A percentile compares a stretch with the other conserved stretches of the same genome.
Evolutionary conservation across 1,139 yeast genomes (phyloP).

Genomic region (Suhomyces bribrorum): DNA sequence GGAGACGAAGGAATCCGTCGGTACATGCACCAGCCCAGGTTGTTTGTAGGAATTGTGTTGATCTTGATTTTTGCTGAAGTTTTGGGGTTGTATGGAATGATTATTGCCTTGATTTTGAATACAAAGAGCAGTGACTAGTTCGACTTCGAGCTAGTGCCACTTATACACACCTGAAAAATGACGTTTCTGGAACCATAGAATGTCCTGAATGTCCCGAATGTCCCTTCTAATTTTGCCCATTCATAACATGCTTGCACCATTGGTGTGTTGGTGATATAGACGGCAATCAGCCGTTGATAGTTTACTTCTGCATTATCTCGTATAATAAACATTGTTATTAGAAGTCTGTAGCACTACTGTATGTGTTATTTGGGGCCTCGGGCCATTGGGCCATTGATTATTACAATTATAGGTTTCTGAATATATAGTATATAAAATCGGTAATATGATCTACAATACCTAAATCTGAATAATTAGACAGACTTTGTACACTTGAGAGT

Average conservation of each 20-base stretch:
- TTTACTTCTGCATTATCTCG: constrained; percentile 1
- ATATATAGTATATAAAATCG: no score
- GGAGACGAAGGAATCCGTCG: constrained; percentile 99
- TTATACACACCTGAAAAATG: no score
- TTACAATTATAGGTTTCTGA: no score
- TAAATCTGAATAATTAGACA: no score
- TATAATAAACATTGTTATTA: background rate
- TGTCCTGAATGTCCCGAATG: no score
- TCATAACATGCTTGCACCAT: no score
- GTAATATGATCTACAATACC: no score
- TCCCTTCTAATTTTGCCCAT: no score
- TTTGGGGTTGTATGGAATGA: constrained; percentile 93
- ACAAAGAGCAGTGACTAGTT: constrained; percentile 64
- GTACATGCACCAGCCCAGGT: constrained; percentile 93
- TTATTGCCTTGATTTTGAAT: constrained; percentile 85
- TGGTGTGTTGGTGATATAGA: no score
- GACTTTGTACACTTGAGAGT: no score
- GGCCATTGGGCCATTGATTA: no score
- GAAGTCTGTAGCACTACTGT: background rate
- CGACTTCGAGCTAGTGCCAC: background rate
- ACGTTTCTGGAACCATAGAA: no score
- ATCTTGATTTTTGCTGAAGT: constrained; percentile 98
- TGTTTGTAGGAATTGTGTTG: constrained; percentile 91
- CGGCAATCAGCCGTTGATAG: background rate
- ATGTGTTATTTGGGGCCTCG: background rate